A percentile compares a stretch with the other conserved stretches of the same genome.
These are phyloP conservation scores for Psidium guajava DNA, from an alignment of 345 rosid species.

Conservation along the genomic window DNA sequence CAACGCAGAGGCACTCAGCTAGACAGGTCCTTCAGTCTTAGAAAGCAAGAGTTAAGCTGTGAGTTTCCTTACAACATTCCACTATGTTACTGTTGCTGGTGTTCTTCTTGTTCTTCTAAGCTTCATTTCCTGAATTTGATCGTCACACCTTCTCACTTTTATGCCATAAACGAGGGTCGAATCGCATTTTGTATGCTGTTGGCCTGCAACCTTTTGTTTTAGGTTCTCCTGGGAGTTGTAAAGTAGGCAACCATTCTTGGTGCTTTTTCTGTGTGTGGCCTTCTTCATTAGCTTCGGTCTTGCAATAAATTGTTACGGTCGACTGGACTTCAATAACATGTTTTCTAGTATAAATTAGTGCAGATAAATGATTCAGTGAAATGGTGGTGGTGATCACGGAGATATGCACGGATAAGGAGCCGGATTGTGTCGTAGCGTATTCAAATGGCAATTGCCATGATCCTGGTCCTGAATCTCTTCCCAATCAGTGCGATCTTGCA, in stretches of 20 bases:
- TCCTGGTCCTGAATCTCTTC: slow-evolving; percentile 27
- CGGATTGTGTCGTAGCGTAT: slow-evolving; percentile 42
- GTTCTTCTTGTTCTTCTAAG: neutral
- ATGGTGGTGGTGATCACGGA: slow-evolving; percentile 52
- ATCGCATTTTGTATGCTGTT: neutral
- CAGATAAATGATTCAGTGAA: neutral
- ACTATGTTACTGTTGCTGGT: neutral
- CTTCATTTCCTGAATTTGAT: neutral
- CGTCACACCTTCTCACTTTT: neutral
- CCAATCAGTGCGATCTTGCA: slow-evolving; percentile 20
- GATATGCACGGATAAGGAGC: slow-evolving; percentile 78
- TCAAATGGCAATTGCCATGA: slow-evolving; percentile 34
- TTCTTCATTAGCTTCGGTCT: neutral
- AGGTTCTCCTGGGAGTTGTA: neutral
- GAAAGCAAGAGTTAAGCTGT: neutral
- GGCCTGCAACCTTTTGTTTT: neutral
- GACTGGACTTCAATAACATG: neutral
- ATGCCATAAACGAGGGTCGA: neutral
- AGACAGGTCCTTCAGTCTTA: neutral
- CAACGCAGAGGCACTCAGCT: neutral
- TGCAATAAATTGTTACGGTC: neutral
- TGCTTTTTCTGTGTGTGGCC: neutral
- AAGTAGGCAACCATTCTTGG: neutral
- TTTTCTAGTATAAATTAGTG: neutral
- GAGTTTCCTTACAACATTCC: neutral